phyloP scores from a whole-genome alignment of 768 basidiomycete species.

The Strobilomyces echinocephalus region DNA sequence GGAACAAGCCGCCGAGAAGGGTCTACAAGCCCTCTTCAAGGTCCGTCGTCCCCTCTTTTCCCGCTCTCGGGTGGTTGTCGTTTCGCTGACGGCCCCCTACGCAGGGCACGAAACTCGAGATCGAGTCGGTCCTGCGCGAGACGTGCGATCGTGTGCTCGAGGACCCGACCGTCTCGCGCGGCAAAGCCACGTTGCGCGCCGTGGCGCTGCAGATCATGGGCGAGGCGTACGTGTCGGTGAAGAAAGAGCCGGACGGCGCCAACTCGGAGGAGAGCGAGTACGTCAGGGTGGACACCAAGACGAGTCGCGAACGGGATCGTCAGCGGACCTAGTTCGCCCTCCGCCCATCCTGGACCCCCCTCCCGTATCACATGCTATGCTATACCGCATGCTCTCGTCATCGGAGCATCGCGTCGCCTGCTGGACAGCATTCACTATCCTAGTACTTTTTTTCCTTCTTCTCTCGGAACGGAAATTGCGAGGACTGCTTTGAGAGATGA shows the following conservation, averaged over 20 bases:
- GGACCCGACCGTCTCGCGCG: slow-evolving; percentile 46
- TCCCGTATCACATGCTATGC: neutral
- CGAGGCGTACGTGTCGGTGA: slow-evolving; percentile 67
- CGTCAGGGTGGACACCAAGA: slow-evolving; percentile 74
- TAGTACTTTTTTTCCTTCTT: neutral
- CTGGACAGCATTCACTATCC: neutral
- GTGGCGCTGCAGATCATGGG: slow-evolving; percentile 81
- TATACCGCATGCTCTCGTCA: slow-evolving; percentile 6
- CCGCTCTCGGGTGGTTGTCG: too few species aligned
- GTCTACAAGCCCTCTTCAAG: slow-evolving; percentile 87
- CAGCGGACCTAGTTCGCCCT: slow-evolving; percentile 19
- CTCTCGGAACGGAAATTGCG: neutral
- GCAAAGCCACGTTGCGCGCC: slow-evolving; percentile 68
- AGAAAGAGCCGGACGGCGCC: slow-evolving; percentile 49
- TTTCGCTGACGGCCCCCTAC: neutral
- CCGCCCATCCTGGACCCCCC: neutral
- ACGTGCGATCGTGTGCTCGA: slow-evolving; percentile 78
- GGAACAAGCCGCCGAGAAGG: slow-evolving; percentile 92
- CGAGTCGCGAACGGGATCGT: slow-evolving; percentile 46
- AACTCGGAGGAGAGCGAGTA: slow-evolving; percentile 67
- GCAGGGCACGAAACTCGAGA: slow-evolving; percentile 86
- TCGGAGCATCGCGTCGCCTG: neutral
- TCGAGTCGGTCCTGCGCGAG: slow-evolving; percentile 85
- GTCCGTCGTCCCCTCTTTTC: slow-evolving; percentile 31
- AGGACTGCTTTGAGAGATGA: neutral